Percentiles rank a stretch among this genome's conserved stretches.
phyloP scores from a whole-genome alignment of 257 asterid species.

The Prunella vulgaris region DNA sequence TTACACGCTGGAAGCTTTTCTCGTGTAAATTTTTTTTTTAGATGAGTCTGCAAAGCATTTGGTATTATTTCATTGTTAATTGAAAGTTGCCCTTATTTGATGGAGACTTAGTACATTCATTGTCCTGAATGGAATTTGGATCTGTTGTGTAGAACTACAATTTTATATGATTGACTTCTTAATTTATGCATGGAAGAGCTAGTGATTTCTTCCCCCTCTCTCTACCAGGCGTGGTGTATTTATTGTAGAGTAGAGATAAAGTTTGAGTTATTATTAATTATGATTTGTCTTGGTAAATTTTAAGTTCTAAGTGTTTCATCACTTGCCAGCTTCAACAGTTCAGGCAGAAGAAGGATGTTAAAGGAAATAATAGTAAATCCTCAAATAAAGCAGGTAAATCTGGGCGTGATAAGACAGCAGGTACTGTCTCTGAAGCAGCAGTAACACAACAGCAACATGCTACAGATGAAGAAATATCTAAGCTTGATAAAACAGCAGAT shows the following conservation, averaged over 20 bases:
- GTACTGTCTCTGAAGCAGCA: constrained; percentile 28
- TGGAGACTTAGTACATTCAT: background rate
- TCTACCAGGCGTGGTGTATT: background rate
- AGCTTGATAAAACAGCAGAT: constrained; percentile 27
- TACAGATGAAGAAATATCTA: constrained; percentile 42
- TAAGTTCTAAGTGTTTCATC: constrained; percentile 12
- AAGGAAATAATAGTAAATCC: constrained; percentile 55
- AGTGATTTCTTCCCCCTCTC: background rate
- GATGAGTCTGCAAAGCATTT: background rate
- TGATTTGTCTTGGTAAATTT: background rate
- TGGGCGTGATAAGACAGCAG: constrained; percentile 38
- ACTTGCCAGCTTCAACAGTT: constrained; percentile 80
- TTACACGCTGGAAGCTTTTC: background rate
- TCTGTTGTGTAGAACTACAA: background rate
- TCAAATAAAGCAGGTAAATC: constrained; percentile 58
- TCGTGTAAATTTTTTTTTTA: background rate
- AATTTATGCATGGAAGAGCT: background rate
- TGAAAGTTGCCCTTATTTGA: background rate
- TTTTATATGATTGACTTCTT: constrained; percentile 10
- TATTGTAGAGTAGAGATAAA: background rate
- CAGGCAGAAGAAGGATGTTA: constrained; percentile 84
- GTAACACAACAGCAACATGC: constrained; percentile 30
- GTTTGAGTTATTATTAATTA: background rate
- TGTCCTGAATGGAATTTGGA: background rate
- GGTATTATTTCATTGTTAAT: background rate